Evolutionary conservation across 257 asterid species (phyloP).

Genomic region (Fraxinus pennsylvanica): DNA sequence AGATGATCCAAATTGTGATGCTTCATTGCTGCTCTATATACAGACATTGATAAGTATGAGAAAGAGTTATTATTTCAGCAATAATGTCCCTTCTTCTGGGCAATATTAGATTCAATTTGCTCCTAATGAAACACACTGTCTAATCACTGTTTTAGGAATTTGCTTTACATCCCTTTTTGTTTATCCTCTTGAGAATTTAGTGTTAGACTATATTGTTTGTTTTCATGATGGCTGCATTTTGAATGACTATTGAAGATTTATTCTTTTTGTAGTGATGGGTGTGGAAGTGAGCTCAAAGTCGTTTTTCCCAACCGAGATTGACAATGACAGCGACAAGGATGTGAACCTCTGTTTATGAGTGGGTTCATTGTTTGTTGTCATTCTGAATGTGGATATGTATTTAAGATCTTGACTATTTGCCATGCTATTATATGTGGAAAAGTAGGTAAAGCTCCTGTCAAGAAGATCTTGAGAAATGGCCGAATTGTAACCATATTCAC

Average conservation of each 20-base stretch:
- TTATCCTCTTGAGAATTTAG: too few relatives aligned
- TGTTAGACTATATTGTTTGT: too few relatives aligned
- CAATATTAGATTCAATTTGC: conserved; percentile 13
- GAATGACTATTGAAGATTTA: too few relatives aligned
- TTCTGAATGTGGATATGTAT: too few relatives aligned
- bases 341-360: conserved; percentile 7
- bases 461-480: too few relatives aligned
- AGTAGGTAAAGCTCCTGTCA: too few relatives aligned
- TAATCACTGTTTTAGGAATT: conserved; percentile 61
- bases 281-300: conserved; percentile 47
- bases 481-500: too few relatives aligned
- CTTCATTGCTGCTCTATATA: conserved; percentile 80
- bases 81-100: not conserved
- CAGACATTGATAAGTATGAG: conserved; percentile 91
- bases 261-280: conserved; percentile 37
- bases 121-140: conserved; percentile 18
- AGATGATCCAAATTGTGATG: conserved; percentile 96
- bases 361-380: too few relatives aligned
- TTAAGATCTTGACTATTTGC: not conserved
- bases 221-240: too few relatives aligned
- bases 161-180: conserved; percentile 53
- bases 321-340: conserved; percentile 33
- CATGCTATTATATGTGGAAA: too few relatives aligned
- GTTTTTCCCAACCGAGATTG: conserved; percentile 59
- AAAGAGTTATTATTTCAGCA: conserved; percentile 64